A percentile compares a stretch with the other conserved stretches of the same genome.
phyloP scores from a whole-genome alignment of 2,329 filamentous ascomycete species.

The Penicillium nordicum region DNA sequence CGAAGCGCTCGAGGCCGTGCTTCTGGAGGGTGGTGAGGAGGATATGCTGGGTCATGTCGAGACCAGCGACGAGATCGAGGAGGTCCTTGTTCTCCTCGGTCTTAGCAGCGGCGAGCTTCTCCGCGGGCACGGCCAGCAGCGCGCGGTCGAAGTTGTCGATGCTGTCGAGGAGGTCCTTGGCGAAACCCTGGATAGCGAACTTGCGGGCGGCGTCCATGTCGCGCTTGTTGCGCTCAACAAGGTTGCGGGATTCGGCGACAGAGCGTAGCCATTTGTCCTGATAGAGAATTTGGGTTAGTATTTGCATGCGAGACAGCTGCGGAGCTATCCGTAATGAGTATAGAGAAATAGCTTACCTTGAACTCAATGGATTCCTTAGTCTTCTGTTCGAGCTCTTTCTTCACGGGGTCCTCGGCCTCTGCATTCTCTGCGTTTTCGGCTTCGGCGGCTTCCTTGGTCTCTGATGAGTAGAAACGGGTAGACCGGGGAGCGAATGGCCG shows the following conservation, averaged over 20 bases:
- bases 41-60: conserved; percentile 92
- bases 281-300: background rate
- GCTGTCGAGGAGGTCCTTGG: conserved; percentile 88
- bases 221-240: conserved; percentile 89
- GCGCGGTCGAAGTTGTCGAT: conserved; percentile 98
- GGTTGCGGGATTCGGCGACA: conserved; percentile 95
- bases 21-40: conserved; percentile 85
- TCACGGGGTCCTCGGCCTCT: conserved; percentile 48
- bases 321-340: background rate
- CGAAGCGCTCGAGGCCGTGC: conserved; percentile 87
- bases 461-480: conserved; percentile 45
- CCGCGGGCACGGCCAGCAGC: conserved; percentile 70
- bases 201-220: conserved; percentile 83
- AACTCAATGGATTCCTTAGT: conserved; percentile 72
- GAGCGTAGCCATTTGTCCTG: conserved; percentile 94
- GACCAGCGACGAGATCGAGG: conserved; percentile 74
- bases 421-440: conserved; percentile 43
- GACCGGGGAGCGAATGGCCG: conserved; percentile 34
- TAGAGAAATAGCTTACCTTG: conserved; percentile 61
- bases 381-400: conserved; percentile 68
- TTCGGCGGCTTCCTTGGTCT: conserved; percentile 43
- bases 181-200: conserved; percentile 92
- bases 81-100: conserved; percentile 66
- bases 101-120: conserved; percentile 61
- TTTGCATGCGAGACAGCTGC: background rate